Percentiles rank a stretch among this genome's conserved stretches.
Conservation (phyloP, 208 protist genomes). For the Crithidia fasciculata region DNA sequence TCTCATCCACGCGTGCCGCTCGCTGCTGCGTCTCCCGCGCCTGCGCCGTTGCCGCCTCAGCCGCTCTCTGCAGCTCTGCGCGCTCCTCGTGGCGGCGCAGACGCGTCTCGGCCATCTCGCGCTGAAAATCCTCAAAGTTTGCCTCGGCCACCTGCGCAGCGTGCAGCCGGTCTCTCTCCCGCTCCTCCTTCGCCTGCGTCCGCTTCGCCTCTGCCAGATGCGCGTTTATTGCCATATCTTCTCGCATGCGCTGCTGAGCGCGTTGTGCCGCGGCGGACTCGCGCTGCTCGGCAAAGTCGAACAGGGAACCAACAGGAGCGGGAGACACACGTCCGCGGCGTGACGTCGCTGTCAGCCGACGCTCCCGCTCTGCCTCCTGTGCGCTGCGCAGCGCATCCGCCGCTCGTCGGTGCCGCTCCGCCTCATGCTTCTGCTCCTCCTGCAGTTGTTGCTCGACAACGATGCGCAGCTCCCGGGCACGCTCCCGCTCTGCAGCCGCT, state of each 20-base stretch:
- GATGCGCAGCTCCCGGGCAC: neutral
- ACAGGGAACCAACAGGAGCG: conserved; percentile 15
- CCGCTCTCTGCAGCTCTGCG: conserved; percentile 18
- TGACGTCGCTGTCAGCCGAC: neutral
- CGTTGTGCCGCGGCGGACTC: conserved; percentile 16
- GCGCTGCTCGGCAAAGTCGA: conserved; percentile 29
- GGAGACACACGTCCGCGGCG: neutral
- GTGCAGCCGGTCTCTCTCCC: conserved; percentile 27
- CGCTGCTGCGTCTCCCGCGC: conserved; percentile 16
- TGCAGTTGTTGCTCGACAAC: conserved; percentile 14
- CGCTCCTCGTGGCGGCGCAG: conserved; percentile 33
- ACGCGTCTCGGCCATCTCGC: conserved; percentile 21
- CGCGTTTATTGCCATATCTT: conserved; percentile 30
- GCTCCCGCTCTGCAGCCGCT: conserved; percentile 1
- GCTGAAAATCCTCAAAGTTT: conserved; percentile 28
- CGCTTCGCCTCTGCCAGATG: conserved; percentile 29
- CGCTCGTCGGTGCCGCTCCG: conserved; percentile 15
- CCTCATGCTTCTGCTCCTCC: conserved; percentile 3
- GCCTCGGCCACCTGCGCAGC: conserved; percentile 16
- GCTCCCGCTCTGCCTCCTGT: conserved; percentile 26
- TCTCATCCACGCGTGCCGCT: neutral
- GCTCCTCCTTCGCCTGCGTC: conserved; percentile 15
- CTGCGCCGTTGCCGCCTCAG: conserved; percentile 13
- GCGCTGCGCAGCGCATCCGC: conserved; percentile 21
- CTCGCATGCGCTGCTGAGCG: conserved; percentile 27